Evolutionary conservation across 1,284 basidiomycete species (phyloP).

Genomic region (Boletus calvinii): DNA sequence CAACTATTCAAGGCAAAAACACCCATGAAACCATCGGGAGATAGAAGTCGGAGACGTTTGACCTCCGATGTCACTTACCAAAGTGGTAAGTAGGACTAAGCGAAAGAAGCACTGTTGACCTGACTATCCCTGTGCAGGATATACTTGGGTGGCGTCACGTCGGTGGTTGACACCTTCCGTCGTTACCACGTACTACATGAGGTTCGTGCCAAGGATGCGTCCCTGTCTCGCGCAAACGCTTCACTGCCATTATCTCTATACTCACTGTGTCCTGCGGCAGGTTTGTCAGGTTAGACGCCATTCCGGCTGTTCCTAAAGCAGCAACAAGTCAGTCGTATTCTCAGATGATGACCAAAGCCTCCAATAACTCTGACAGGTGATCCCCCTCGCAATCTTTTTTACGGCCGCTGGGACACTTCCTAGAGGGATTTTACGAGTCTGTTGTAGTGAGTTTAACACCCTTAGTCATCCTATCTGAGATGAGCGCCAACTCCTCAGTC

Average conservation of each 20-base stretch:
- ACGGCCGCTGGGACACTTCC: not conserved
- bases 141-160: slow-evolving; percentile 14
- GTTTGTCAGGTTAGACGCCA: not conserved
- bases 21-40: slow-evolving; percentile 7
- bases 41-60: slow-evolving; percentile 26
- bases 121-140: not conserved
- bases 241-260: not conserved
- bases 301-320: slow-evolving; percentile 2
- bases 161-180: slow-evolving; percentile 26
- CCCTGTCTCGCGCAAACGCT: not conserved
- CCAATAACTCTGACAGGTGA: slow-evolving; percentile 2
- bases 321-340: slow-evolving; percentile 11
- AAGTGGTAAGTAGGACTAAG: slow-evolving; percentile 3
- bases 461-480: not conserved
- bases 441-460: slow-evolving; percentile 11
- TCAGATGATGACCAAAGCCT: not conserved
- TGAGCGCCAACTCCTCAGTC: not conserved
- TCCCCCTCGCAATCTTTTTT: not conserved
- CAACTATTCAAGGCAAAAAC: slow-evolving; percentile 6
- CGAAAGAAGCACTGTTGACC: slow-evolving; percentile 6
- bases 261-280: not conserved
- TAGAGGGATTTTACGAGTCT: not conserved
- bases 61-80: slow-evolving; percentile 24
- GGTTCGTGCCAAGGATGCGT: not conserved
- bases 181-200: slow-evolving; percentile 14